A percentile compares a stretch with the other conserved stretches of the same genome.
Conservation (phyloP, 805 yeast species). For the Dipodascus albidus region DNA sequence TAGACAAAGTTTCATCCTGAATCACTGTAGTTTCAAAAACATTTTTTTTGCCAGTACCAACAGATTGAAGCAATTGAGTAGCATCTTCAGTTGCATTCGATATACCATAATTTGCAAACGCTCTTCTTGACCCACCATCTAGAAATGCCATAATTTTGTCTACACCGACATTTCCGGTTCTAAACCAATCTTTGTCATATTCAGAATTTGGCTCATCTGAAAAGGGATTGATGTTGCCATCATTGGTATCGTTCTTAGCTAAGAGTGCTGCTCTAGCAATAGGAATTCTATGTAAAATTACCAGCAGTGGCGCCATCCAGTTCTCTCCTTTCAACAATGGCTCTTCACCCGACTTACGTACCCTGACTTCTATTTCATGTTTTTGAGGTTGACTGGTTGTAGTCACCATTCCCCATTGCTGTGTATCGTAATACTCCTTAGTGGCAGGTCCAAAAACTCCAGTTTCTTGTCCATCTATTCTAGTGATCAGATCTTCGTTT, state of each 20-base stretch:
- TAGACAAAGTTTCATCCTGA: background rate
- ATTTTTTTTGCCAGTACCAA: background rate
- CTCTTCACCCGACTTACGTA: conserved; percentile 6
- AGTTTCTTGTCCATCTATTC: conserved; percentile 11
- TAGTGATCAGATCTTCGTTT: background rate
- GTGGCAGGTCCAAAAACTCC: conserved; percentile 18
- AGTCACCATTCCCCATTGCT: conserved; percentile 17
- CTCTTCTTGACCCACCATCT: conserved; percentile 19
- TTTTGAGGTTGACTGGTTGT: background rate
- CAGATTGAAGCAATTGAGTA: background rate
- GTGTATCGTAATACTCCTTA: conserved; percentile 14
- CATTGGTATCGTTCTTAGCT: too few relatives aligned
- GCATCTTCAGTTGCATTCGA: background rate
- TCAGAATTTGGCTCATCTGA: background rate
- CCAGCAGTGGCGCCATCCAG: conserved; percentile 19
- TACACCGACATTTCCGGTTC: background rate
- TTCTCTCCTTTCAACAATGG: conserved; percentile 15
- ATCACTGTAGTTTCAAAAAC: background rate
- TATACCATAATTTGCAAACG: conserved; percentile 12
- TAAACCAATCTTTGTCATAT: background rate
- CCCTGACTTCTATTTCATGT: background rate
- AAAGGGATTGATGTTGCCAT: background rate
- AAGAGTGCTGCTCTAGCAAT: conserved; percentile 21
- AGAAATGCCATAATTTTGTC: conserved; percentile 19
- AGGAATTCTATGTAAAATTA: conserved; percentile 22